A percentile compares a stretch with the other conserved stretches of the same genome.
phyloP scores from a whole-genome alignment of 1,139 yeast species.

The Yamadazyma sp. region DNA sequence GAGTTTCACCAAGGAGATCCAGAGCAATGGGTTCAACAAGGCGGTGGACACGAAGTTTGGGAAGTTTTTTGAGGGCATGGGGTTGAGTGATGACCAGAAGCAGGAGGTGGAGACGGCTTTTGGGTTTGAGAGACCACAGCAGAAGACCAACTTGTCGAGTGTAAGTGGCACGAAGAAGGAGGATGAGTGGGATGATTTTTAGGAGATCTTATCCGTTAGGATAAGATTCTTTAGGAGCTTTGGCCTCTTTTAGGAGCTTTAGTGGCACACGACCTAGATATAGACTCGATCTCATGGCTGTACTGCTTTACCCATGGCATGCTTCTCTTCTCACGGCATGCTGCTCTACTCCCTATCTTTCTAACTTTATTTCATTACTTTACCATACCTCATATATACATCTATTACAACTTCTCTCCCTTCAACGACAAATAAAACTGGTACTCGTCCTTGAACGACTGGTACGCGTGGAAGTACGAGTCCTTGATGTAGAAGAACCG shows the following conservation, averaged over 20 bases:
- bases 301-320: too few relatives aligned
- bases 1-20: slow-evolving; percentile 53
- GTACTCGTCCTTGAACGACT: slow-evolving; percentile 40
- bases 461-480: slow-evolving; percentile 46
- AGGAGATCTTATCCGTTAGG: too few relatives aligned
- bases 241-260: too few relatives aligned
- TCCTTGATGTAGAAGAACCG: slow-evolving; percentile 56
- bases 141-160: slow-evolving; percentile 58
- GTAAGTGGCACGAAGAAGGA: slow-evolving; percentile 26
- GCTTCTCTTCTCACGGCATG: too few relatives aligned
- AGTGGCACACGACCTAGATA: too few relatives aligned
- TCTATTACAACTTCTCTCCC: slow-evolving; percentile 1
- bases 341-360: too few relatives aligned
- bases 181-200: slow-evolving; percentile 48
- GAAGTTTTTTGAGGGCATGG: slow-evolving; percentile 52
- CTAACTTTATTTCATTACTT: too few relatives aligned
- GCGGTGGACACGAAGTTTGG: slow-evolving; percentile 49
- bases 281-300: too few relatives aligned
- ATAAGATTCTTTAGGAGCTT: too few relatives aligned
- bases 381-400: too few relatives aligned
- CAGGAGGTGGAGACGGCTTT: slow-evolving; percentile 61
- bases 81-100: slow-evolving; percentile 20
- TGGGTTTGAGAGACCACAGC: slow-evolving; percentile 63
- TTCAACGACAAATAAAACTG: slow-evolving; percentile 17
- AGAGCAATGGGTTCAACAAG: slow-evolving; percentile 34